These are phyloP conservation scores for Daldinia grandis DNA, from an alignment of 495 filamentous ascomycete species.

Conservation along the genomic window DNA sequence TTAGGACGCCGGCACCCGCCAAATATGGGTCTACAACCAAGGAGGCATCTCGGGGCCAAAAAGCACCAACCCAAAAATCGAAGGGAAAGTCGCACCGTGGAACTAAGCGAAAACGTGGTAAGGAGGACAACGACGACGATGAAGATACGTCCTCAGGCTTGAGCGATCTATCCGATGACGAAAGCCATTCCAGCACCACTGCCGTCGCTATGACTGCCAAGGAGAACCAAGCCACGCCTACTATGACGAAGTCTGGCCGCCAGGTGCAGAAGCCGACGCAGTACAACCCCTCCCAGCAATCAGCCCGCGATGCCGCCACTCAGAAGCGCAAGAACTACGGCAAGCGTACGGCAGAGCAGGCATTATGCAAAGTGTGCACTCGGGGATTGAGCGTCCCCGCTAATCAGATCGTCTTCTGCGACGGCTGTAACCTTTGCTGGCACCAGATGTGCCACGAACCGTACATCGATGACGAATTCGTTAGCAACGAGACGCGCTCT, in stretches of 20 bases:
- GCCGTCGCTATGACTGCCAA: slow-evolving; percentile 54
- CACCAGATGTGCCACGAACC: slow-evolving; percentile 94
- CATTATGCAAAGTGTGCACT: slow-evolving; percentile 78
- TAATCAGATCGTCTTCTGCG: slow-evolving; percentile 96
- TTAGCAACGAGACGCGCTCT: slow-evolving; percentile 66
- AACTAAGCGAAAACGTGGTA: slow-evolving; percentile 60
- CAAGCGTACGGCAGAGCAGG: slow-evolving; percentile 60
- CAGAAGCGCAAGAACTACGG: slow-evolving; percentile 55
- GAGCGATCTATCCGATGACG: slow-evolving; percentile 52
- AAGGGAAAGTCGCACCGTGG: slow-evolving; percentile 38
- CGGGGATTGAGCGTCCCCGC: slow-evolving; percentile 74
- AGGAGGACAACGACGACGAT: slow-evolving; percentile 53
- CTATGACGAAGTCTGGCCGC: slow-evolving; percentile 84
- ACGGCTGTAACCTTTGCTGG: slow-evolving; percentile 87
- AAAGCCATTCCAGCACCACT: slow-evolving; percentile 56
- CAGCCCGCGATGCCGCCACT: slow-evolving; percentile 40
- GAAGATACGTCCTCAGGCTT: slow-evolving; percentile 46
- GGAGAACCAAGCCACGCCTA: slow-evolving; percentile 58
- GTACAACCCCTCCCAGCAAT: slow-evolving; percentile 69
- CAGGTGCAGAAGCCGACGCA: slow-evolving; percentile 76
- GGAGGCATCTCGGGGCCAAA: slow-evolving; percentile 23
- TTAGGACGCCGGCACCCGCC: slow-evolving; percentile 27
- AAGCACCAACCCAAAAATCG: slow-evolving; percentile 23
- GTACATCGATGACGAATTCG: slow-evolving; percentile 73
- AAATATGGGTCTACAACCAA: slow-evolving; percentile 5